phyloP scores from a whole-genome alignment of 768 basidiomycete genomes.

The Royoungia palumana region DNA sequence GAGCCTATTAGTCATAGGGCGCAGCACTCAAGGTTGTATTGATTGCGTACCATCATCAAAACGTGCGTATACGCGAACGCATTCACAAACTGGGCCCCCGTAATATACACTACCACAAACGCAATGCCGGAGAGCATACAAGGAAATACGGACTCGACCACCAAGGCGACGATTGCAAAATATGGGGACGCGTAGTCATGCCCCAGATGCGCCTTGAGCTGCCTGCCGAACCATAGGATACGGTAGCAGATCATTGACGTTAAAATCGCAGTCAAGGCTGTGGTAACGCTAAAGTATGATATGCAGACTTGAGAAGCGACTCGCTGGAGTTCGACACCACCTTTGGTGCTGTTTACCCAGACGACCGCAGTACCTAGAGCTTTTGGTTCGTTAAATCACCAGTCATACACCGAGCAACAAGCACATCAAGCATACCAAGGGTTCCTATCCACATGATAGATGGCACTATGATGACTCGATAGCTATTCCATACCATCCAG shows the following conservation, averaged over 20 bases:
- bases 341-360: background rate
- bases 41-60: slow-evolving; percentile 4
- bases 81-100: background rate
- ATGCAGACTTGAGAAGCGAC: background rate
- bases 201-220: background rate
- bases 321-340: background rate
- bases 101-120: background rate
- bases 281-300: background rate
- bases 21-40: too few relatives aligned
- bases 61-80: background rate
- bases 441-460: too few relatives aligned
- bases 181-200: slow-evolving; percentile 2
- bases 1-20: background rate
- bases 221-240: background rate
- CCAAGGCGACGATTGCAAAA: background rate
- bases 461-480: too few relatives aligned
- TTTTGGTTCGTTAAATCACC: too few relatives aligned
- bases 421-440: too few relatives aligned
- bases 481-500: too few relatives aligned
- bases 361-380: background rate
- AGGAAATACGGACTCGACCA: slow-evolving; percentile 12
- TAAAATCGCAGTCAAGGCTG: background rate
- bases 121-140: slow-evolving; percentile 6
- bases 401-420: too few relatives aligned
- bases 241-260: slow-evolving; percentile 6